Conservation (phyloP, 495 filamentous ascomycete species). For the Talaromyces liani region DNA sequence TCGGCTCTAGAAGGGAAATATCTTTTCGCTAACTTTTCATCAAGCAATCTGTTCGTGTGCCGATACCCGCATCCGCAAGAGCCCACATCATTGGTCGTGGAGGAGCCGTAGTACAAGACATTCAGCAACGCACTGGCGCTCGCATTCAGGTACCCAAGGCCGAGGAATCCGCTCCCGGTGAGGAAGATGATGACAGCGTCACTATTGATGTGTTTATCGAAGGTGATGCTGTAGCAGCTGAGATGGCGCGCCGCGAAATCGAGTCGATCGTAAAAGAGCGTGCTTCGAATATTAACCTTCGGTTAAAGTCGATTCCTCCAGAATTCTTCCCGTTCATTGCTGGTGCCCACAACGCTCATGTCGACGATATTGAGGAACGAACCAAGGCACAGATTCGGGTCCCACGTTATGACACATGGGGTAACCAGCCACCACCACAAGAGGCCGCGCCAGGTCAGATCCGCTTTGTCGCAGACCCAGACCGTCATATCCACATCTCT, state of each 20-base stretch:
- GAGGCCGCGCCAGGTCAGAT: conserved; percentile 56
- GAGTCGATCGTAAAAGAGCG: conserved; percentile 79
- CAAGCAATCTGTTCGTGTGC: conserved; percentile 65
- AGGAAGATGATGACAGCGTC: conserved; percentile 63
- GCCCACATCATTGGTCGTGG: conserved; percentile 86
- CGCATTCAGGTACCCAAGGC: conserved; percentile 79
- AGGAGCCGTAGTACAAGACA: conserved; percentile 80
- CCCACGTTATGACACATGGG: conserved; percentile 71
- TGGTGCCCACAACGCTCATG: conserved; percentile 62
- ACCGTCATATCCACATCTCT: conserved; percentile 70
- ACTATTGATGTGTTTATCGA: conserved; percentile 82
- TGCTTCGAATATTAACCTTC: conserved; percentile 68
- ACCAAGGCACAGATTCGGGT: conserved; percentile 69
- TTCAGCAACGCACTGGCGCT: conserved; percentile 78
- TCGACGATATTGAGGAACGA: conserved; percentile 62
- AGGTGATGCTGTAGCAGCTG: conserved; percentile 78
- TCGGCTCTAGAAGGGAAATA: conserved; percentile 9
- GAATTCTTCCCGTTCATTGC: conserved; percentile 96
- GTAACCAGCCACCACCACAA: conserved; percentile 59
- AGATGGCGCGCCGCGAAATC: conserved; percentile 74
- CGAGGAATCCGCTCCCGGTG: conserved; percentile 46
- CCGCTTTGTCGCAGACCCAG: conserved; percentile 56
- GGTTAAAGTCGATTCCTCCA: conserved; percentile 72
- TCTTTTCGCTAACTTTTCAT: conserved; percentile 8
- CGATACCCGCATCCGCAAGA: conserved; percentile 74